A percentile compares a stretch with the other conserved stretches of the same genome.
These are phyloP conservation scores for Geosmithia morbida DNA, from an alignment of 2,329 filamentous ascomycete genomes.

Conservation along the genomic window DNA sequence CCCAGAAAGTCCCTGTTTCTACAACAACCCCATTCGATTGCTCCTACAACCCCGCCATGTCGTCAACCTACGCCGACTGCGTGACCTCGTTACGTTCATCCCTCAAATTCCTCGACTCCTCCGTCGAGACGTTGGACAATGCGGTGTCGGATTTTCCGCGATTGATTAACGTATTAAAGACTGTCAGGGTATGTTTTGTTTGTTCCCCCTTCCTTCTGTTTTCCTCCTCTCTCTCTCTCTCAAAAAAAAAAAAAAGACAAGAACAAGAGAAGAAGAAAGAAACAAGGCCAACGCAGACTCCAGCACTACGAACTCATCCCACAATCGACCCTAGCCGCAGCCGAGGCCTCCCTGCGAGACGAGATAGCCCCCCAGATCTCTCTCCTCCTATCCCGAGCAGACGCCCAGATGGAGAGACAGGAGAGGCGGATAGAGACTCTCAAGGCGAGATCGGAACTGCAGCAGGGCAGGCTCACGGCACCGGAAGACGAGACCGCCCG, in stretches of 20 bases:
- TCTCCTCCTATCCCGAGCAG: conserved; percentile 66
- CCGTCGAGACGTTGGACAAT: conserved; percentile 38
- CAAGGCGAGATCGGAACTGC: conserved; percentile 68
- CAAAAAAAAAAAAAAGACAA: background rate
- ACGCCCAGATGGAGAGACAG: conserved; percentile 68
- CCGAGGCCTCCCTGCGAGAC: conserved; percentile 71
- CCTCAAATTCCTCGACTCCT: conserved; percentile 45
- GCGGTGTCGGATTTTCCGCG: conserved; percentile 45
- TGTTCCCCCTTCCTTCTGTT: background rate
- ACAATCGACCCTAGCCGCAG: conserved; percentile 65
- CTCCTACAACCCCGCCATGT: background rate
- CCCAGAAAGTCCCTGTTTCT: no score
- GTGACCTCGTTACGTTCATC: conserved; percentile 44
- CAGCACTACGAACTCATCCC: conserved; percentile 90
- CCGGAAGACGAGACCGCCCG: conserved; percentile 6
- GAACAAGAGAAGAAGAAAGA: no score
- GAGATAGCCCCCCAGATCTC: conserved; percentile 83
- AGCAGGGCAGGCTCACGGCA: conserved; percentile 50
- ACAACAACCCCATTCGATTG: no score
- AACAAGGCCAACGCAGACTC: background rate
- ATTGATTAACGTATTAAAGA: conserved; percentile 39
- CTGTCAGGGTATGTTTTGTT: conserved; percentile 32
- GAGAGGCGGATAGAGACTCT: conserved; percentile 72
- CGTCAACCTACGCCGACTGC: conserved; percentile 36
- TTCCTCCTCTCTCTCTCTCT: background rate